Base-by-base conservation (phyloP, 1,284 basidiomycete genomes). In the Moesziomyces antarcticus region DNA sequence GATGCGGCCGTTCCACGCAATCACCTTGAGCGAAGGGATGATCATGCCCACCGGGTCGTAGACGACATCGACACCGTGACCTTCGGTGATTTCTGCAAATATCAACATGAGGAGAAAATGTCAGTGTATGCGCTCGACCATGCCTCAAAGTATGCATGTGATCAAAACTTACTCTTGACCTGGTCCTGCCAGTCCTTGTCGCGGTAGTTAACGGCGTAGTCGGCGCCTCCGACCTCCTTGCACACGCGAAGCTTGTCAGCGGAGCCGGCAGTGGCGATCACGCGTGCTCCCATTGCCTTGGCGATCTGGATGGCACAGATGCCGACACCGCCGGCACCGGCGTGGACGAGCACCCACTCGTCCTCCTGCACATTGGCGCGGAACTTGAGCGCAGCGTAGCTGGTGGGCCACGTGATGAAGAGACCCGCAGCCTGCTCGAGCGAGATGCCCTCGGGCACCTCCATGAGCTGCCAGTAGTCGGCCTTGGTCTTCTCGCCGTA, bases 1-100 rank as follows among this genome's bases (percentile, higher is more conserved):
- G 4, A 93, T 90, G 14, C 96, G 89, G 2, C 94, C 93, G 84
- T 96, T 96, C 91, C 94, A 97, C 1, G 92, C 92, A 61, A 96
- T 93, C 16, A 73, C 67, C 50, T 80, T 80, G 56, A 80, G 68
- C 20, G 72, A 74, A 16, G 78, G 76, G 42, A 75, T 43, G 45
- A 81, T 68, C 74, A 81, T 74, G 7, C 79, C 79, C 20, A 81
- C 78, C 18, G 79, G 79, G 43, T 81, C 79, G 57, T 80, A 81
- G 20, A 81, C 77, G 13, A 97, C 90, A 80, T 97, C 86, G 72
- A 68, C 71, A n/a, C 73, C 78, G 48, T 77, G 63, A 16, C 72
- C 69, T 11, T 73, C 72, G 27, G 78, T 80, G 58, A 80, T 78
- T 46, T 78, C 62, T 64, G 48, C 14, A 10, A 51, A 30, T 7